Conservation (phyloP, 2,329 filamentous ascomycete genomes). For the Penicillium sp. region DNA sequence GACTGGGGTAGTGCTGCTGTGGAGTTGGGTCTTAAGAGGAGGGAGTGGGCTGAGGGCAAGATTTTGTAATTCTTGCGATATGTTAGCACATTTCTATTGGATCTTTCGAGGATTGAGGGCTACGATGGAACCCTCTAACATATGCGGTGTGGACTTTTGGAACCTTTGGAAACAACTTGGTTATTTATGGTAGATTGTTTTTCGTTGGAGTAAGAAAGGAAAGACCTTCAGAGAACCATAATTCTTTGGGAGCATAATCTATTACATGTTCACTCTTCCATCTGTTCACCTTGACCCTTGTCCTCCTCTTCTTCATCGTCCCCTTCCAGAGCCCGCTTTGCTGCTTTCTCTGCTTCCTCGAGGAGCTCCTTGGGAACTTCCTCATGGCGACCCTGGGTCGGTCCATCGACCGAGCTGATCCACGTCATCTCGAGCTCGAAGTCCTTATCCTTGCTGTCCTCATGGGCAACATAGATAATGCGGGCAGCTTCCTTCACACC, state of each 20-base stretch:
- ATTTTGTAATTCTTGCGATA: slow-evolving; percentile 40
- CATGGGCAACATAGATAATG: slow-evolving; percentile 96
- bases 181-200: not conserved
- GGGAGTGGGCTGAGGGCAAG: slow-evolving; percentile 74
- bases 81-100: not conserved
- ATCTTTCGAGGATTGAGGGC: not conserved
- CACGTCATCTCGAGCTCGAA: slow-evolving; percentile 99
- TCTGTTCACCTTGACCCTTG: slow-evolving; percentile 67
- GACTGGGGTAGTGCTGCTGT: slow-evolving; percentile 96
- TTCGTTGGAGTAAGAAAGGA: not conserved
- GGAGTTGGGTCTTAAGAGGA: slow-evolving; percentile 86
- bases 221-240: slow-evolving; percentile 14
- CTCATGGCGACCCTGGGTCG: slow-evolving; percentile 88
- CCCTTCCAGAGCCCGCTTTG: slow-evolving; percentile 83
- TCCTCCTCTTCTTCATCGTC: slow-evolving; percentile 83
- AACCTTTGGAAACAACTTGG: not conserved
- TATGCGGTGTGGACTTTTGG: not conserved
- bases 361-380: slow-evolving; percentile 88
- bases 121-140: not conserved
- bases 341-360: slow-evolving; percentile 89
- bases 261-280: slow-evolving; percentile 71
- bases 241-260: slow-evolving; percentile 21
- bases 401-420: slow-evolving; percentile 81
- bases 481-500: slow-evolving; percentile 94
- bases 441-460: slow-evolving; percentile 99